Percentiles rank a stretch among this genome's conserved stretches.
Evolutionary conservation across 331 rosid genomes (phyloP).

Genomic region (Quercus tomentella): DNA sequence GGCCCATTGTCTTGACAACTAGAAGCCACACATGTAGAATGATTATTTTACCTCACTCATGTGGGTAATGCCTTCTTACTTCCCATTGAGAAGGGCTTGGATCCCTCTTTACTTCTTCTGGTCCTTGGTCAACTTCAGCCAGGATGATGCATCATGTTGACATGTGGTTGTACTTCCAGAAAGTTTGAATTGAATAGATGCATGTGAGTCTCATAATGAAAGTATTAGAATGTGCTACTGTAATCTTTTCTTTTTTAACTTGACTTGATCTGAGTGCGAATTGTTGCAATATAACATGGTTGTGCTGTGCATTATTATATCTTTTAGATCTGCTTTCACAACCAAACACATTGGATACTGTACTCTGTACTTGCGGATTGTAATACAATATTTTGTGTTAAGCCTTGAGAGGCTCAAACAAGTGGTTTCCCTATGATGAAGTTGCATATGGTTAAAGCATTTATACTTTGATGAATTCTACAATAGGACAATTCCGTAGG

Average conservation of each 20-base stretch:
- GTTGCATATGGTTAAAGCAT: slow-evolving; percentile 12
- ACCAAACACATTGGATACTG: neutral
- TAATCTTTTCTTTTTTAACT: neutral
- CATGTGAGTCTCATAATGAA: slow-evolving; percentile 29
- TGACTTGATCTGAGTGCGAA: slow-evolving; percentile 16
- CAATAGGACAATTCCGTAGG: slow-evolving; percentile 23
- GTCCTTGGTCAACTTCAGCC: neutral
- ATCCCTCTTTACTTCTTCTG: no score
- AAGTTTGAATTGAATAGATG: slow-evolving; percentile 25
- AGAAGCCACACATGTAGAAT: no score
- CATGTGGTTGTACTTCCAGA: slow-evolving; percentile 22
- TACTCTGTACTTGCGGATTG: slow-evolving; percentile 3
- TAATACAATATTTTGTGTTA: neutral
- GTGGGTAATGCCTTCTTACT: no score
- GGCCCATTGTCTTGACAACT: no score
- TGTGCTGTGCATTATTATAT: neutral
- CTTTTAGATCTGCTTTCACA: slow-evolving; percentile 10
- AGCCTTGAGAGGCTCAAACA: neutral
- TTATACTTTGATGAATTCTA: slow-evolving; percentile 10
- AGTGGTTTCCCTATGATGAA: neutral
- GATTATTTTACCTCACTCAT: no score
- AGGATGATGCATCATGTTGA: neutral
- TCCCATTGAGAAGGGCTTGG: no score
- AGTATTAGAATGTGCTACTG: slow-evolving; percentile 7
- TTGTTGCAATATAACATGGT: slow-evolving; percentile 12